A percentile compares a stretch with the other conserved stretches of the same genome.
Conservation (phyloP, 2,329 filamentous ascomycete genomes). For the Botryotinia globosa region DNA sequence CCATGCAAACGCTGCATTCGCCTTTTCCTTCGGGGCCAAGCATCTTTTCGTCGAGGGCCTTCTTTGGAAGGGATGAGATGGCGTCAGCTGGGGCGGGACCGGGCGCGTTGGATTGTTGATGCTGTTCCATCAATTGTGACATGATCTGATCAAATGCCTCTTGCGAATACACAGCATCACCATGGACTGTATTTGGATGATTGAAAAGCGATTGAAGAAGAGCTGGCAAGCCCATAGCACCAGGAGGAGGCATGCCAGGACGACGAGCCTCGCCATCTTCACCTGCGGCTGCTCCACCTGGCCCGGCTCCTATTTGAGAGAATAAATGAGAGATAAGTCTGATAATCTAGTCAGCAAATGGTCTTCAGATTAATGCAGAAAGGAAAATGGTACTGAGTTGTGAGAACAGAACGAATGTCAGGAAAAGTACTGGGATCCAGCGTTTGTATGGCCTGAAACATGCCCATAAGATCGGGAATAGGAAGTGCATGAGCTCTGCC, state of each 20-base stretch:
- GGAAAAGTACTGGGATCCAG: neutral
- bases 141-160: conserved; percentile 89
- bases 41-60: conserved; percentile 67
- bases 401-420: conserved; percentile 20
- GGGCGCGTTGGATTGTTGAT: conserved; percentile 71
- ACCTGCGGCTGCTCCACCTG: conserved; percentile 20
- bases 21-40: conserved; percentile 61
- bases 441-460: neutral
- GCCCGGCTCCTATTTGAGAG: conserved; percentile 24
- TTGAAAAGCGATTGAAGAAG: conserved; percentile 53
- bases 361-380: conserved; percentile 29
- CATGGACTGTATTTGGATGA: conserved; percentile 53
- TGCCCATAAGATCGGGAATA: neutral
- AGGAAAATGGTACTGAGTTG: conserved; percentile 26
- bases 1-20: conserved; percentile 95
- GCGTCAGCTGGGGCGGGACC: conserved; percentile 75
- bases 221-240: conserved; percentile 47
- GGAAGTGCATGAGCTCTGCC: neutral
- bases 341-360: conserved; percentile 33
- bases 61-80: conserved; percentile 70
- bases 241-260: conserved; percentile 39
- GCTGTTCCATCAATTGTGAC: conserved; percentile 81
- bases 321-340: conserved; percentile 36
- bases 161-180: conserved; percentile 87
- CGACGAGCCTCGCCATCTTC: conserved; percentile 28